Percentiles rank a stretch among this genome's conserved stretches.
Conservation (phyloP, 2,329 filamentous ascomycete species). For the Diaporthe caulivora region DNA sequence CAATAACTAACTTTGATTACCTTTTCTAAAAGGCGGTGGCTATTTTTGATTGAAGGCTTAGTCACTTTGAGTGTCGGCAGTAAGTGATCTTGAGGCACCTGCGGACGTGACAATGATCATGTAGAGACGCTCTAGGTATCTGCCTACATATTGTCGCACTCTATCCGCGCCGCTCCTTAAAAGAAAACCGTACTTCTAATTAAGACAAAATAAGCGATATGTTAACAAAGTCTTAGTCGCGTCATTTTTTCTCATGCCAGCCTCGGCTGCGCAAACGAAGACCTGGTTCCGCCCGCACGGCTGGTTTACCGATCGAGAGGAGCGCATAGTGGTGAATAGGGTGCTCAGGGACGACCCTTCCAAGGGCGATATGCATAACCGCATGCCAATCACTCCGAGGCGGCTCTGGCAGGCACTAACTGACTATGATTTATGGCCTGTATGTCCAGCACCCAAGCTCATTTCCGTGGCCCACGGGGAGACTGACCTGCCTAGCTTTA, state of each 20-base stretch:
- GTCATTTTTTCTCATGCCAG: constrained; percentile 67
- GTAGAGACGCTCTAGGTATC: neutral
- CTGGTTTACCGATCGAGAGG: constrained; percentile 70
- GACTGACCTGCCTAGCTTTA: neutral
- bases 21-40: constrained; percentile 58
- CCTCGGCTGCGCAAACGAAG: constrained; percentile 60
- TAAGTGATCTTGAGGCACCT: neutral
- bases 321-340: constrained; percentile 70
- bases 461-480: constrained; percentile 34
- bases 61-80: neutral
- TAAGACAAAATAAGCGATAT: too few species aligned
- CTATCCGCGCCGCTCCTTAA: too few species aligned
- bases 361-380: constrained; percentile 67
- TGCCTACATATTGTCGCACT: neutral
- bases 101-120: neutral
- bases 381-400: constrained; percentile 62
- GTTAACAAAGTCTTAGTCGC: constrained; percentile 45
- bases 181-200: too few species aligned
- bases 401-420: constrained; percentile 61
- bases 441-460: constrained; percentile 63
- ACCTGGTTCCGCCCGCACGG: constrained; percentile 62
- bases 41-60: constrained; percentile 42
- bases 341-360: constrained; percentile 69
- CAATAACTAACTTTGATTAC: too few species aligned
- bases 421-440: constrained; percentile 69